These are phyloP conservation scores for Cucumis melo DNA, from an alignment of 306 rosid species.

Conservation along the genomic window DNA sequence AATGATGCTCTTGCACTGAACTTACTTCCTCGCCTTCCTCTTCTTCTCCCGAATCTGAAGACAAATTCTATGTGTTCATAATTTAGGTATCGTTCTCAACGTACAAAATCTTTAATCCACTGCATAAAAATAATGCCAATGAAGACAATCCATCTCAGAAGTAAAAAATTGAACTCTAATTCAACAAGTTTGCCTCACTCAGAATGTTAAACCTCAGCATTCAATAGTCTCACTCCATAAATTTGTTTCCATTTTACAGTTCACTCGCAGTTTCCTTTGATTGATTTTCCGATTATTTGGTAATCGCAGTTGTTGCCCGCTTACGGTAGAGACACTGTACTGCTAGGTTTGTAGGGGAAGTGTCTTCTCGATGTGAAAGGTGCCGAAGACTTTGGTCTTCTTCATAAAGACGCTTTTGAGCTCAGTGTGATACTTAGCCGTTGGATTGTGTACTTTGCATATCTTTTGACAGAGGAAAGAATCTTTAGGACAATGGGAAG, in stretches of 20 bases:
- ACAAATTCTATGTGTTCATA: not conserved
- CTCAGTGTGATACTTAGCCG: not conserved
- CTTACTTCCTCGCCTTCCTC: not conserved
- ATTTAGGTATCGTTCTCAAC: not conserved
- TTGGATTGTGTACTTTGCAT: not conserved
- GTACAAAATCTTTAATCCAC: not conserved
- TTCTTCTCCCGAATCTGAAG: not conserved
- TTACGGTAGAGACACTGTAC: not conserved
- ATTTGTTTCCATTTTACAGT: not conserved
- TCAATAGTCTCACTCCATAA: not conserved
- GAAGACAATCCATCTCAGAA: not conserved
- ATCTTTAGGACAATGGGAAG: not conserved
- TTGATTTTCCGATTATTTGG: not conserved
- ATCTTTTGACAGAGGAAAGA: not conserved
- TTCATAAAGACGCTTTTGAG: too few relatives aligned
- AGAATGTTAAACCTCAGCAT: not conserved
- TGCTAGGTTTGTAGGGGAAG: not conserved
- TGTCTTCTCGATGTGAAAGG: not conserved
- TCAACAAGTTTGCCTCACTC: not conserved
- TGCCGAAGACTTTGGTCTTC: not conserved
- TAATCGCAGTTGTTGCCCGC: not conserved
- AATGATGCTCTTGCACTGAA: too few relatives aligned
- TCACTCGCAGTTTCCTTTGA: not conserved
- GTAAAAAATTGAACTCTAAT: not conserved
- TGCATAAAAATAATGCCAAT: not conserved